Percentiles rank a stretch among this genome's conserved stretches.
Conservation (phyloP, 495 filamentous ascomycete genomes). For the Penicillium longicatenatum region DNA sequence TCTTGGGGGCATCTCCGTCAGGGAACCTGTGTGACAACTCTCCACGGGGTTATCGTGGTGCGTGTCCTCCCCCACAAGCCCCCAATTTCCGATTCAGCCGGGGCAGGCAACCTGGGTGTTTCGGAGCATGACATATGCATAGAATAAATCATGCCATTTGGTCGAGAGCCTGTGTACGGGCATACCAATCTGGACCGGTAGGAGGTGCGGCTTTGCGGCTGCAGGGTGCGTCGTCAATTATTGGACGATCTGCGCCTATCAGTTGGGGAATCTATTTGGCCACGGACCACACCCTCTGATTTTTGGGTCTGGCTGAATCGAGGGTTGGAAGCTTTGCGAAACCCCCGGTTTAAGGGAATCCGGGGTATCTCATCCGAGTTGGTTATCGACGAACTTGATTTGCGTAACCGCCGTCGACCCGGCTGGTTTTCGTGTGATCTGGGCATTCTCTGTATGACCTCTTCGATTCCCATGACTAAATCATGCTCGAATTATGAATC, state of each 20-base stretch:
- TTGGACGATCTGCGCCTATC: conserved; percentile 31
- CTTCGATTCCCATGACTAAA: conserved; percentile 26
- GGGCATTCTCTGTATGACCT: conserved; percentile 19
- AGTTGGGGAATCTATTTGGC: not conserved
- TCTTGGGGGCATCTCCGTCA: conserved; percentile 2
- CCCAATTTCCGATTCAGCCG: conserved; percentile 9
- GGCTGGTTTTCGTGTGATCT: conserved; percentile 19
- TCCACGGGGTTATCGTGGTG: not conserved
- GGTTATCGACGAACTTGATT: conserved; percentile 14
- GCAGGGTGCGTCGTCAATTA: conserved; percentile 24
- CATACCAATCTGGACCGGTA: conserved; percentile 15
- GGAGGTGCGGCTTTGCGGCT: conserved; percentile 26
- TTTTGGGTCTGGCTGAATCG: not conserved
- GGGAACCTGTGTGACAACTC: conserved; percentile 17
- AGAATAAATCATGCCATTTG: not conserved
- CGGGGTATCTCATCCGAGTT: conserved; percentile 13
- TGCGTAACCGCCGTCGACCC: conserved; percentile 10
- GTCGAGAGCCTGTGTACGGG: not conserved
- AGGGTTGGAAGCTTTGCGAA: not conserved
- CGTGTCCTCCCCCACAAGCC: conserved; percentile 1
- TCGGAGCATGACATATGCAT: not conserved
- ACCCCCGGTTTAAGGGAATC: conserved; percentile 8
- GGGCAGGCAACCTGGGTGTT: not conserved
- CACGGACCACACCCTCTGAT: not conserved
- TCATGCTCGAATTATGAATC: conserved; percentile 26